Evolutionary conservation across 176 grass and related monocot species (phyloP).

Genomic region (Aegilops bicornis): DNA sequence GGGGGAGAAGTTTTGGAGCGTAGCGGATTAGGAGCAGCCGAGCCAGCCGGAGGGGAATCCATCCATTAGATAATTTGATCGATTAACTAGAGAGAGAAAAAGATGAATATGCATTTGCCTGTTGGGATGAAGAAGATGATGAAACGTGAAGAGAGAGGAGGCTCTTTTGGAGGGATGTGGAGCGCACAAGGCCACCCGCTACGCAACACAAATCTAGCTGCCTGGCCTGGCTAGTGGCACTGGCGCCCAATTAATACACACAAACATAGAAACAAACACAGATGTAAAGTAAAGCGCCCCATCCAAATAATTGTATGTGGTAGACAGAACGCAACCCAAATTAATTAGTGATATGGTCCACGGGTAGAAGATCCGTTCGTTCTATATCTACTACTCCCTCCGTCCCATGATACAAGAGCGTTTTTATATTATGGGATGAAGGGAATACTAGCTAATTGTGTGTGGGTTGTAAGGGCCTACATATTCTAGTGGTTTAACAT

Average conservation of each 20-base stretch:
- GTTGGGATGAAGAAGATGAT: background rate
- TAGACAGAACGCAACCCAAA: background rate
- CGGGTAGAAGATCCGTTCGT: background rate
- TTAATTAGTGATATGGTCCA: background rate
- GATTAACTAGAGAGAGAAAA: background rate
- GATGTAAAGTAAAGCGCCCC: background rate
- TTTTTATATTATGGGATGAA: too few relatives aligned
- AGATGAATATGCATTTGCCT: background rate
- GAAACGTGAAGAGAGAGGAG: background rate
- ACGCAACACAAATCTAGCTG: constrained; percentile 27
- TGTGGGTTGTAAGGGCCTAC: too few relatives aligned
- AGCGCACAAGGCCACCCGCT: constrained; percentile 37
- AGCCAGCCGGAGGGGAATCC: background rate
- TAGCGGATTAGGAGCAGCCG: background rate
- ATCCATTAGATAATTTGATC: background rate
- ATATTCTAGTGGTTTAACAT: too few relatives aligned
- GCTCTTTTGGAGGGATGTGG: constrained; percentile 40
- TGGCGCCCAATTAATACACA: constrained; percentile 36
- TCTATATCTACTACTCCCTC: background rate
- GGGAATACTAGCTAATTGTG: too few relatives aligned
- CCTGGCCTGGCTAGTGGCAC: constrained; percentile 15
- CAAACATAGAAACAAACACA: constrained; percentile 14
- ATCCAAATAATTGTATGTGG: background rate
- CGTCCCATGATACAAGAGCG: too few relatives aligned
- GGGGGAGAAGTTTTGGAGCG: constrained; percentile 38